Base-by-base conservation (phyloP, 805 yeast species). In the Hanseniaspora vineae region DNA sequence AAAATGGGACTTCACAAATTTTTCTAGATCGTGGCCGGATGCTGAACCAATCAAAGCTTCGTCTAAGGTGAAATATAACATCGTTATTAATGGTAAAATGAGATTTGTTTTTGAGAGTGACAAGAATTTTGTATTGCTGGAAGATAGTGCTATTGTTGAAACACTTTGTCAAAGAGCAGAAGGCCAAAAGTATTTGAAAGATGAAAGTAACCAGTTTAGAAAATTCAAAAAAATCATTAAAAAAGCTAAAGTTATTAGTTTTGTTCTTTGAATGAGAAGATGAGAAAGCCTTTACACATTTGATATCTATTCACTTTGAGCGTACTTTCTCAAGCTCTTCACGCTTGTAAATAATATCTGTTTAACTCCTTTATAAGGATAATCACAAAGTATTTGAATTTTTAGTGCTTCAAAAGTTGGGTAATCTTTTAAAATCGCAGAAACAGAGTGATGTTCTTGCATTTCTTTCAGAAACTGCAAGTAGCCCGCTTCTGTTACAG, bases 61-160 rank as follows among this genome's bases (percentile, higher is more conserved):
- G 1, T 61, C 66, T 3, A 51, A 53, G 6, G 56, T 64, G 2
- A 64, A 67, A 8, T 84, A 70, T 58, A 78, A 72, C 49, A 71
- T 88, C n/a, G 75, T 84, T 57, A 65, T 88, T 39, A 80, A 88
- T 58, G 95, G 95, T 4, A 81, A 77, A 57, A 72, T 75, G 63
- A 73, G 81, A 54, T 75, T 76, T 51, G 66, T 67, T 15, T 67
- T 71, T 47, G 55, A 56, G 9, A 72, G 56, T 1, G 54, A 56
- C 2, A 68, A 66, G 42, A 62, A 66, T 2, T 64, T 79, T 35
- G 52, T 64, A 10, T 55, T 65, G 11, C 56, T 65, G 42, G 59
- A 64, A 2, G 69, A 66, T 3, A 63, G 53, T 0, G 58, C 56
- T 3, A 64, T 77, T 15, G 50, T 75, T 19, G 61, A 65, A 11